Evolutionary conservation across 495 filamentous ascomycete genomes (phyloP).

Genomic region (Penicillium cataractarum): DNA sequence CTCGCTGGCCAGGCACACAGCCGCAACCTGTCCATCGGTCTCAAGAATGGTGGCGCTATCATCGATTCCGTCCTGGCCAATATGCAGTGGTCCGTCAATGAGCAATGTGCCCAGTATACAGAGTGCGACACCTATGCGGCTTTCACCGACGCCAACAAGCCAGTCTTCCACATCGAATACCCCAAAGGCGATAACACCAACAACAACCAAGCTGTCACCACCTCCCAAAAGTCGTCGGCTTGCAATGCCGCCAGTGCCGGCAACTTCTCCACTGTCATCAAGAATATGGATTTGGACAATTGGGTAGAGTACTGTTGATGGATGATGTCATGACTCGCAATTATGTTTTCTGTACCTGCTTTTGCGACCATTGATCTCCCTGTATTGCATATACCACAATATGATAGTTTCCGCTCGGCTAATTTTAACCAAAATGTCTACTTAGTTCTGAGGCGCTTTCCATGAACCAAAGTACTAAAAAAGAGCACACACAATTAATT

Average conservation of each 20-base stretch:
- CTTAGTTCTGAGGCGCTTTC: neutral
- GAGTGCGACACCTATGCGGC: constrained; percentile 60
- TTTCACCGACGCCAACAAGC: constrained; percentile 63
- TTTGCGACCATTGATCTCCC: neutral
- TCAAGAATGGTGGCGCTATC: constrained; percentile 69
- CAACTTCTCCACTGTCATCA: constrained; percentile 66
- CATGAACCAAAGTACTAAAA: too few relatives aligned
- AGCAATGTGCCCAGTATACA: constrained; percentile 66
- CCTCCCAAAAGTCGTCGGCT: constrained; percentile 30
- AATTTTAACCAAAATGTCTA: neutral
- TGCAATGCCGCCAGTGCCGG: constrained; percentile 42
- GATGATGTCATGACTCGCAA: neutral
- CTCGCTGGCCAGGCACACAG: constrained; percentile 55
- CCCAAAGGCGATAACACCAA: constrained; percentile 48
- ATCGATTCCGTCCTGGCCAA: constrained; percentile 56
- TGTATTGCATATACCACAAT: constrained; percentile 16
- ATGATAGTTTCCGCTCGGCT: neutral
- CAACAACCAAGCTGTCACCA: constrained; percentile 39
- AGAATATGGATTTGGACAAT: constrained; percentile 62
- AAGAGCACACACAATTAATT: too few relatives aligned
- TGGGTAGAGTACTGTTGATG: constrained; percentile 59
- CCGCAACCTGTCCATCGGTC: constrained; percentile 56
- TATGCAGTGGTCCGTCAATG: constrained; percentile 72
- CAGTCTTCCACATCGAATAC: constrained; percentile 78
- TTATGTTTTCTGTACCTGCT: neutral